These are phyloP conservation scores for Tetracladium maxilliforme DNA, from an alignment of 2,329 filamentous ascomycete genomes.

Conservation along the genomic window DNA sequence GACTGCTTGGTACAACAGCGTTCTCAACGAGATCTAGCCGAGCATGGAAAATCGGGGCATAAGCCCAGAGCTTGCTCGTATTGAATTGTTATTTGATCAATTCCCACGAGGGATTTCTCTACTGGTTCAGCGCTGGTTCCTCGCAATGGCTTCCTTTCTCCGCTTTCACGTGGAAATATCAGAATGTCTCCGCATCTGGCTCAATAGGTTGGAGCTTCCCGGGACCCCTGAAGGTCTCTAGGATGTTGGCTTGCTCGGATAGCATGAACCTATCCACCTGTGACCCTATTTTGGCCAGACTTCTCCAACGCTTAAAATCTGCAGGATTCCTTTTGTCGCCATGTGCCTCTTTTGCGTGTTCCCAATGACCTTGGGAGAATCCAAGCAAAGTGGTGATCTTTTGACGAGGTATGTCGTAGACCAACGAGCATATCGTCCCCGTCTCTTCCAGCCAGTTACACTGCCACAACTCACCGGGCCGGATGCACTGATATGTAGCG, in stretches of 20 bases:
- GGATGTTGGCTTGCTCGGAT: constrained; percentile 35
- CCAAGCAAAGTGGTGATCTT: constrained; percentile 35
- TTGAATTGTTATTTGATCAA: no score
- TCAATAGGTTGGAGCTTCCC: constrained; percentile 30
- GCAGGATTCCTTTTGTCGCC: constrained; percentile 37
- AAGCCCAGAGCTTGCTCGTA: no score
- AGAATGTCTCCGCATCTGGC: constrained; percentile 11
- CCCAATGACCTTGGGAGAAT: constrained; percentile 42
- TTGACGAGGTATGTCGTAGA: constrained; percentile 34
- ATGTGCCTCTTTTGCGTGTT: constrained; percentile 29
- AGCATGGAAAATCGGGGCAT: no score
- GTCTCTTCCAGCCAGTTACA: constrained; percentile 47
- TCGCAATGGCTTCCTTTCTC: no score
- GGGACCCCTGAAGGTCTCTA: constrained; percentile 31
- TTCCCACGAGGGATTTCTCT: no score
- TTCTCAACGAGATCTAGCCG: no score
- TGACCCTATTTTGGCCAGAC: constrained; percentile 28
- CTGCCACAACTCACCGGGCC: constrained; percentile 42
- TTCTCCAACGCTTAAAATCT: constrained; percentile 35
- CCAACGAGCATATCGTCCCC: constrained; percentile 36
- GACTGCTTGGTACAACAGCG: no score
- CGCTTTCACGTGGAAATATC: no score
- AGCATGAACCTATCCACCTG: constrained; percentile 34
- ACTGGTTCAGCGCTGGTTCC: no score
- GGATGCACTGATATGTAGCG: constrained; percentile 39